These are phyloP conservation scores for Talaromyces proteolyticus DNA, from an alignment of 495 filamentous ascomycete genomes.

Conservation along the genomic window DNA sequence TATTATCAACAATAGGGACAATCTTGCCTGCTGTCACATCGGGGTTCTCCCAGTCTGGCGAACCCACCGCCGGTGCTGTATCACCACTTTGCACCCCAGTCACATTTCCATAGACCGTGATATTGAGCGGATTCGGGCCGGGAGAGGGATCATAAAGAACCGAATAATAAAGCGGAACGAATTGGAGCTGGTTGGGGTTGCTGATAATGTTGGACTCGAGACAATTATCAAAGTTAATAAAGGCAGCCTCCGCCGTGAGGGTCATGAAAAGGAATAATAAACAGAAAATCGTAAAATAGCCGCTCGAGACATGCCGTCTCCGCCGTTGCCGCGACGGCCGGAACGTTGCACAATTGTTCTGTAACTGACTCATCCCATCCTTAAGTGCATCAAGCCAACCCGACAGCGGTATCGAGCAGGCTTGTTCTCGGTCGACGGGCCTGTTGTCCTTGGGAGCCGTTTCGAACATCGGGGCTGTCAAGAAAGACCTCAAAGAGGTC, in stretches of 20 bases:
- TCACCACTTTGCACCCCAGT: conserved; percentile 51
- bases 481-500: conserved; percentile 4
- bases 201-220: conserved; percentile 50
- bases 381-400: neutral
- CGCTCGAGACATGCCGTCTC: conserved; percentile 6
- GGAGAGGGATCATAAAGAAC: conserved; percentile 62
- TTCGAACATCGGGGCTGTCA: neutral
- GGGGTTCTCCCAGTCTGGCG: conserved; percentile 45
- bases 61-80: conserved; percentile 44
- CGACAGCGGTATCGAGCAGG: neutral
- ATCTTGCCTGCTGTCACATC: conserved; percentile 73
- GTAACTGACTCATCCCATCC: neutral
- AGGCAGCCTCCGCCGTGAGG: conserved; percentile 42
- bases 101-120: conserved; percentile 90
- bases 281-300: conserved; percentile 16
- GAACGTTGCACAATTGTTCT: conserved; percentile 4
- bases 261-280: conserved; percentile 16
- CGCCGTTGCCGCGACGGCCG: conserved; percentile 14
- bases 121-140: conserved; percentile 58
- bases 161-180: conserved; percentile 64
- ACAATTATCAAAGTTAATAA: conserved; percentile 81
- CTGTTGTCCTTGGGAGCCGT: conserved; percentile 1
- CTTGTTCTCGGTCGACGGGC: neutral
- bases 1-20: conserved; percentile 41
- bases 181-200: conserved; percentile 63